These are phyloP conservation scores for Fusarium algeriense DNA, from an alignment of 2,329 filamentous ascomycete species.

Conservation along the genomic window DNA sequence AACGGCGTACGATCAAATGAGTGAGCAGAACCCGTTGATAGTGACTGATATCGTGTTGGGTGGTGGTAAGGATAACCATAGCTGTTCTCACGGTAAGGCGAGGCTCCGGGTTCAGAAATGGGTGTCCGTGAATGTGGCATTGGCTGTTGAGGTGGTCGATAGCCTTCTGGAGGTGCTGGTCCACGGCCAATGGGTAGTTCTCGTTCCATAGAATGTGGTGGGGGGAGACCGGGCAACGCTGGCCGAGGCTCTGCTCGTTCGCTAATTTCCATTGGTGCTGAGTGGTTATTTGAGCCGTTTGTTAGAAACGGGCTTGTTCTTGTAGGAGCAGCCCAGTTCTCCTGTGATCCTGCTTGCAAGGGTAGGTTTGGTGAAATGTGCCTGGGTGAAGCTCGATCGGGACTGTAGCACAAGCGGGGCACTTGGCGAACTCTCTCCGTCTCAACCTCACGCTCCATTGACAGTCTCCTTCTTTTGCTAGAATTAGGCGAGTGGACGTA, in stretches of 20 bases:
- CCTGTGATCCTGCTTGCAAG: conserved; percentile 45
- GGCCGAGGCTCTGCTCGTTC: conserved; percentile 54
- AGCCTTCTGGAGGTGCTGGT: conserved; percentile 54
- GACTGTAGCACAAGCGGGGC: conserved; percentile 60
- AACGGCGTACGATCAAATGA: conserved; percentile 60
- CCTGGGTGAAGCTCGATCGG: conserved; percentile 49
- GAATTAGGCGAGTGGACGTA: conserved; percentile 63
- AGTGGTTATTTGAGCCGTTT: conserved; percentile 45
- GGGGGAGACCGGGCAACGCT: conserved; percentile 57
- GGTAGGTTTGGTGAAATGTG: conserved; percentile 53
- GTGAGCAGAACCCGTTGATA: conserved; percentile 59
- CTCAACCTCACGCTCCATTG: conserved; percentile 57
- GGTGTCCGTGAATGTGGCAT: conserved; percentile 45
- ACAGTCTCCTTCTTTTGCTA: conserved; percentile 63
- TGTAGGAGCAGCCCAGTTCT: conserved; percentile 52
- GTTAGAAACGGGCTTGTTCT: conserved; percentile 53
- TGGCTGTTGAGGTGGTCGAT: conserved; percentile 48
- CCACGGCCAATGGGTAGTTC: conserved; percentile 50
- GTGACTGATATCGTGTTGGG: conserved; percentile 59
- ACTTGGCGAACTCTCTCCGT: conserved; percentile 58
- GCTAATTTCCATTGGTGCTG: conserved; percentile 50
- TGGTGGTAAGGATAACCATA: conserved; percentile 59
- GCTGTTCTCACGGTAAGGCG: conserved; percentile 51
- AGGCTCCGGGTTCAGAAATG: conserved; percentile 49
- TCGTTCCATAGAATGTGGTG: conserved; percentile 54